These are phyloP conservation scores for Shiraia bambusicola DNA, from an alignment of 2,329 filamentous ascomycete species.

Conservation along the genomic window DNA sequence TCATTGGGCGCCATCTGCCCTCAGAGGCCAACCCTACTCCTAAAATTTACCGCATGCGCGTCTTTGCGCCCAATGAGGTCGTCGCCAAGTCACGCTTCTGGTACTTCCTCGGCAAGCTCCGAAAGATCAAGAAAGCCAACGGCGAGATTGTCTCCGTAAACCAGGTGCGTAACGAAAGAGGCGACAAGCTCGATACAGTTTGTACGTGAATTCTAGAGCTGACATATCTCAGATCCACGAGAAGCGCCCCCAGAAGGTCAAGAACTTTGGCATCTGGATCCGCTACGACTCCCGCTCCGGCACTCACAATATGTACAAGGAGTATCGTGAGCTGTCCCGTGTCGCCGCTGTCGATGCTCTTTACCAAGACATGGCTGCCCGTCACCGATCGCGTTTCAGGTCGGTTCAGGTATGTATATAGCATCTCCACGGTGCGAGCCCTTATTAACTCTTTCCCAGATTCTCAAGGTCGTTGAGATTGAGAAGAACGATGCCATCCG, in stretches of 20 bases:
- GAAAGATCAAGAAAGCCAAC: slow-evolving; percentile 99
- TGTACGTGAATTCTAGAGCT: slow-evolving; percentile 7
- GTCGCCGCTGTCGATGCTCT: slow-evolving; percentile 93
- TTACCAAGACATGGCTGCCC: slow-evolving; percentile 99
- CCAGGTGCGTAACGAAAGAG: slow-evolving; percentile 64
- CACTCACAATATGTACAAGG: slow-evolving; percentile 99
- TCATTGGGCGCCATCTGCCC: slow-evolving; percentile 99
- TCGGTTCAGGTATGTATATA: slow-evolving; percentile 83
- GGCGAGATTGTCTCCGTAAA: slow-evolving; percentile 98
- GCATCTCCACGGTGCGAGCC: background rate
- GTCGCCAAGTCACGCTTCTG: slow-evolving; percentile 99
- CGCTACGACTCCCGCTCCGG: slow-evolving; percentile 99
- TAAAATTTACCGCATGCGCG: slow-evolving; percentile 99
- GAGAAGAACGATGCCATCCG: slow-evolving; percentile 93
- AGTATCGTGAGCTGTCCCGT: slow-evolving; percentile 99
- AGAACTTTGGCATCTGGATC: slow-evolving; percentile 99
- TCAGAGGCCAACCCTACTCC: slow-evolving; percentile 95
- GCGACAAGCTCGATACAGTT: background rate
- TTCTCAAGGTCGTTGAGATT: slow-evolving; percentile 97
- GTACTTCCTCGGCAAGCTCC: slow-evolving; percentile 99
- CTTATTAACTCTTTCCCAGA: slow-evolving; percentile 55
- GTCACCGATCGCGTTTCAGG: slow-evolving; percentile 96
- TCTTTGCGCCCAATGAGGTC: slow-evolving; percentile 96
- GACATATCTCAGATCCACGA: slow-evolving; percentile 73
- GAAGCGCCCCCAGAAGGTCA: slow-evolving; percentile 99